Evolutionary conservation across 306 rosid genomes (phyloP).

Genomic region (Lathyrus oleraceus): DNA sequence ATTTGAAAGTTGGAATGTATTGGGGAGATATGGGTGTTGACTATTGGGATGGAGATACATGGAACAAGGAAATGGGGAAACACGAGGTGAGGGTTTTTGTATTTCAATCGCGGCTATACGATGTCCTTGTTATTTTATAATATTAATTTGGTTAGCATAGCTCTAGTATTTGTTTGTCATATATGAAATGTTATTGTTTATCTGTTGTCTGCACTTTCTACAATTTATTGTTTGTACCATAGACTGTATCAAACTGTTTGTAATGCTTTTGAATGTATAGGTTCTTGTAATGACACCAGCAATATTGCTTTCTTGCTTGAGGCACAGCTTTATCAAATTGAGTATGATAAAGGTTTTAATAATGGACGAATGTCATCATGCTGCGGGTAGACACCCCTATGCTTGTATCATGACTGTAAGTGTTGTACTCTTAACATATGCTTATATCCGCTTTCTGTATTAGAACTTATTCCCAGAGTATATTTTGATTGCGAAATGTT

Average conservation of each 20-base stretch:
- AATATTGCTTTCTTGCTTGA: constrained; percentile 67
- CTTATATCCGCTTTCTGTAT: neutral
- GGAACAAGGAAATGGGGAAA: constrained; percentile 57
- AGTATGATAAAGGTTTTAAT: constrained; percentile 75
- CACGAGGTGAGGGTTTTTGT: constrained; percentile 57
- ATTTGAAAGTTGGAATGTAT: constrained; percentile 66
- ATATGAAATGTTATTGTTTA: neutral
- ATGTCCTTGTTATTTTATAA: neutral
- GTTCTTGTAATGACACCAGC: constrained; percentile 89
- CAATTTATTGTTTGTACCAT: neutral
- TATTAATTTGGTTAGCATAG: constrained; percentile 6
- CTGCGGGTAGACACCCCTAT: constrained; percentile 65
- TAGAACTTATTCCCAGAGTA: constrained; percentile 9
- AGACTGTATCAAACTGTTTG: neutral
- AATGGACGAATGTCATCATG: constrained; percentile 92
- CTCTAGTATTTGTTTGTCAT: neutral
- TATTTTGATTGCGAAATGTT: constrained; percentile 5
- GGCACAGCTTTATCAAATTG: constrained; percentile 66
- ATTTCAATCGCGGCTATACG: neutral
- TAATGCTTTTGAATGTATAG: constrained; percentile 43
- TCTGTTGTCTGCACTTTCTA: neutral
- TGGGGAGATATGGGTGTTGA: constrained; percentile 84
- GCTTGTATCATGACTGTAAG: constrained; percentile 80
- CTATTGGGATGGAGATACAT: constrained; percentile 55
- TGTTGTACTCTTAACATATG: constrained; percentile 16